Conservation (phyloP, 495 filamentous ascomycete species). For the Podospora sp. region DNA sequence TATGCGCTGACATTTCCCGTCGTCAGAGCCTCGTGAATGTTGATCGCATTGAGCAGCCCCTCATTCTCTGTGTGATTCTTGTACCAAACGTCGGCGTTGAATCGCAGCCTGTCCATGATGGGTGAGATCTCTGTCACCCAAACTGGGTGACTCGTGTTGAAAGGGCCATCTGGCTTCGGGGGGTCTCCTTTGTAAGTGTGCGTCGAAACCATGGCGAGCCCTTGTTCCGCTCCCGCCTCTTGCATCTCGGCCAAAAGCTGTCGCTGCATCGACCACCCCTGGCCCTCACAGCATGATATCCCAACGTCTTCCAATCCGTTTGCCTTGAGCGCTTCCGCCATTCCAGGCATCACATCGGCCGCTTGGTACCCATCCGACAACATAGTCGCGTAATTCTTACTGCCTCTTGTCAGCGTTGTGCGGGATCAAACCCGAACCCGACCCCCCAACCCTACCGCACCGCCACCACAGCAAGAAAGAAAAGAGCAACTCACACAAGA, state of each 20-base stretch:
- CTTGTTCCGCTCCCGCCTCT: slow-evolving; percentile 43
- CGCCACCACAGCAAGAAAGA: neutral
- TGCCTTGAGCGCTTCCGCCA: slow-evolving; percentile 43
- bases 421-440: neutral
- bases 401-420: slow-evolving; percentile 7
- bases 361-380: slow-evolving; percentile 52
- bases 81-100: slow-evolving; percentile 48
- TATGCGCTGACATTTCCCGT: slow-evolving; percentile 52
- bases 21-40: slow-evolving; percentile 49
- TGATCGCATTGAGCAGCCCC: slow-evolving; percentile 56
- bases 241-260: slow-evolving; percentile 45
- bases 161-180: slow-evolving; percentile 25
- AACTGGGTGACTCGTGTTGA: slow-evolving; percentile 24
- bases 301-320: slow-evolving; percentile 40
- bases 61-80: slow-evolving; percentile 41
- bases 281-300: slow-evolving; percentile 56
- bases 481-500: slow-evolving; percentile 33
- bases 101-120: slow-evolving; percentile 30
- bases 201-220: slow-evolving; percentile 48
- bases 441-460: neutral
- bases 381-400: slow-evolving; percentile 51
- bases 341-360: slow-evolving; percentile 47
- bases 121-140: slow-evolving; percentile 32
- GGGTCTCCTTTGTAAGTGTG: slow-evolving; percentile 55
- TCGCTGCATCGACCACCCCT: slow-evolving; percentile 49